Percentiles rank a stretch among this genome's conserved stretches.
phyloP scores from a whole-genome alignment of 2,329 filamentous ascomycete species.

The Eurotiales sp. region DNA sequence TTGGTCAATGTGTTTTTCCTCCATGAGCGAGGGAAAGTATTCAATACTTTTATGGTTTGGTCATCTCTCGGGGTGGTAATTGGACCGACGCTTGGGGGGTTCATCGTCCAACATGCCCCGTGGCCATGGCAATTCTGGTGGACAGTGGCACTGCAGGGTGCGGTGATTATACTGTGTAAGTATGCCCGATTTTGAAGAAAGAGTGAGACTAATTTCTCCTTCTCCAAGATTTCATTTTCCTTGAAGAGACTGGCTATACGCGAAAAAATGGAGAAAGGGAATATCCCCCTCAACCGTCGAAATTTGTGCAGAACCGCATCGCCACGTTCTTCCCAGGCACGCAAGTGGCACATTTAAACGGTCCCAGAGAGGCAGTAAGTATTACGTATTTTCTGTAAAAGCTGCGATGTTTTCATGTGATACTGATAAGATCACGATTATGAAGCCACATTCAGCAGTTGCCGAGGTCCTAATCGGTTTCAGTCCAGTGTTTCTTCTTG shows the following conservation, averaged over 20 bases:
- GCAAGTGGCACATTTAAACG: slow-evolving; percentile 6
- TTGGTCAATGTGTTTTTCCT: slow-evolving; percentile 12
- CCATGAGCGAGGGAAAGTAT: slow-evolving; percentile 12
- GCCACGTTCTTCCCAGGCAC: slow-evolving; percentile 13
- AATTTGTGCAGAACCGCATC: slow-evolving; percentile 9
- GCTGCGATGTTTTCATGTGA: not conserved
- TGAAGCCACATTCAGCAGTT: slow-evolving; percentile 4
- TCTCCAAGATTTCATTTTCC: slow-evolving; percentile 5
- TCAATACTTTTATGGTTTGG: slow-evolving; percentile 11
- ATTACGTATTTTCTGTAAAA: not conserved
- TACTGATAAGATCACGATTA: not conserved
- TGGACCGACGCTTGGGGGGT: slow-evolving; percentile 11
- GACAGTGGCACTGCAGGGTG: slow-evolving; percentile 9
- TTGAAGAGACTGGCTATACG: slow-evolving; percentile 13
- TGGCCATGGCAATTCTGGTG: slow-evolving; percentile 15
- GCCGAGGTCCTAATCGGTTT: slow-evolving; percentile 11
- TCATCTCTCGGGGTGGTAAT: slow-evolving; percentile 2
- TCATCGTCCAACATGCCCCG: slow-evolving; percentile 10
- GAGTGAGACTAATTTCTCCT: not conserved
- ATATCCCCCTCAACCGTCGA: slow-evolving; percentile 5
- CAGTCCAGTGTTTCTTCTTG: slow-evolving; percentile 5
- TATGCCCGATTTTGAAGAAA: not conserved
- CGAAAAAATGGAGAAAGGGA: slow-evolving; percentile 2
- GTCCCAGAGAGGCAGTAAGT: slow-evolving; percentile 11
- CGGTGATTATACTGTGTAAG: slow-evolving; percentile 6